phyloP scores from a whole-genome alignment of 306 rosid genomes.

The Trichosanthes cucumerina region DNA sequence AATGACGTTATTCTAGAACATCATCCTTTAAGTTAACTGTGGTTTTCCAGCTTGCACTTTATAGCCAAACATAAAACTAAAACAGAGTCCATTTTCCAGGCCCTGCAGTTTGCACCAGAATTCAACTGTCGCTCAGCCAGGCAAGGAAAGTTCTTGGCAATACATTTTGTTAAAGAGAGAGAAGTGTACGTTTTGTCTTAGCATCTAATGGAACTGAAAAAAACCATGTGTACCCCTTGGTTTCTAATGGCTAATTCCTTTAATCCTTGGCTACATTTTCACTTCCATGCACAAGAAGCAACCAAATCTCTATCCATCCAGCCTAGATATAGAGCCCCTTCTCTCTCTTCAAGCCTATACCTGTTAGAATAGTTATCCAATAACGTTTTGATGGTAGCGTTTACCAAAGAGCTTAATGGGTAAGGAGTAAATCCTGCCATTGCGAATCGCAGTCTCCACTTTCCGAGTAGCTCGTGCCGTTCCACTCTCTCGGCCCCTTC shows the following conservation, averaged over 20 bases:
- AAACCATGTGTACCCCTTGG: not conserved
- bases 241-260: not conserved
- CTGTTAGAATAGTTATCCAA: slow-evolving; percentile 60
- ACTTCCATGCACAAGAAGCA: slow-evolving; percentile 96
- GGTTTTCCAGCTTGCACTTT: not conserved
- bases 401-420: slow-evolving; percentile 82
- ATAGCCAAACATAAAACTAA: not conserved
- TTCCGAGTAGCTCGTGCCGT: slow-evolving; percentile 79
- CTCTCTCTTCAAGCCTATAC: slow-evolving; percentile 74
- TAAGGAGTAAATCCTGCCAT: slow-evolving; percentile 94
- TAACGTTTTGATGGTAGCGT: slow-evolving; percentile 72
- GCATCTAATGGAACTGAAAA: not conserved
- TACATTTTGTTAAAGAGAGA: not conserved
- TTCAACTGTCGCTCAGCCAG: not conserved
- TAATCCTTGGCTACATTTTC: slow-evolving; percentile 6
- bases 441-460: slow-evolving; percentile 69
- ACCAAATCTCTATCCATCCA: slow-evolving; percentile 96
- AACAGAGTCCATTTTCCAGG: slow-evolving; percentile 9
- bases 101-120: not conserved
- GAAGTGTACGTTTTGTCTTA: not conserved
- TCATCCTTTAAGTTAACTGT: not conserved
- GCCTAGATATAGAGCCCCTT: slow-evolving; percentile 85
- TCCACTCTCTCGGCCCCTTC: slow-evolving; percentile 92
- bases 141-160: not conserved
- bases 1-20: not conserved